Evolutionary conservation across 208 protist genomes (phyloP).

Genomic region (Histomonas meleagridis): DNA sequence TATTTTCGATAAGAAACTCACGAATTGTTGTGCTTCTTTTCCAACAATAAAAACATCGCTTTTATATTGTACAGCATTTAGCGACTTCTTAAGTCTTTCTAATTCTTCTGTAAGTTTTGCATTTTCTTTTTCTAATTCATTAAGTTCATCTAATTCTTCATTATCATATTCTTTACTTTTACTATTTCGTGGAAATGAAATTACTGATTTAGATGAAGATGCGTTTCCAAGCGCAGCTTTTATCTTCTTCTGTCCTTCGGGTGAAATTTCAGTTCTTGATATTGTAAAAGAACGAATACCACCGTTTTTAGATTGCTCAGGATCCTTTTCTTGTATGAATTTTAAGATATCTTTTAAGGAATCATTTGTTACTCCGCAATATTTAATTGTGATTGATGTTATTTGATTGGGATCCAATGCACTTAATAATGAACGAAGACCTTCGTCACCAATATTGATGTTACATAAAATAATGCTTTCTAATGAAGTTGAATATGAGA

Average conservation of each 20-base stretch:
- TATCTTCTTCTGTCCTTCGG: background rate
- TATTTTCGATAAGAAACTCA: too few relatives aligned
- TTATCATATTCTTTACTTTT: background rate
- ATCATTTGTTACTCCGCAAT: background rate
- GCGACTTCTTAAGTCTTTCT: background rate
- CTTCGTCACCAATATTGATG: background rate
- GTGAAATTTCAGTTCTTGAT: background rate
- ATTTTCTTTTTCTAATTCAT: background rate
- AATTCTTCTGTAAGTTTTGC: background rate
- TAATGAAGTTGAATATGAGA: background rate
- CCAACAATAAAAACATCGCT: slow-evolving; percentile 18
- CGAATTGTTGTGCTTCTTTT: background rate
- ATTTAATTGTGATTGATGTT: background rate
- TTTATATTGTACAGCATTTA: slow-evolving; percentile 11
- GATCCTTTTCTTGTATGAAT: background rate
- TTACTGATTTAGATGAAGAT: background rate
- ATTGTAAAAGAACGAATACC: background rate
- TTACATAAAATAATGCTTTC: background rate
- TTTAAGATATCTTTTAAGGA: background rate
- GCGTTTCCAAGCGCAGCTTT: background rate
- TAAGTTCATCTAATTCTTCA: background rate
- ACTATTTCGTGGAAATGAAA: background rate
- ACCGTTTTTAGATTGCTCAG: background rate
- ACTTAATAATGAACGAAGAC: background rate
- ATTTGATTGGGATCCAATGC: background rate